Percentiles rank a stretch among this genome's conserved stretches.
phyloP scores from a whole-genome alignment of 495 filamentous ascomycete species.

The Penicillium macrosclerotiorum region DNA sequence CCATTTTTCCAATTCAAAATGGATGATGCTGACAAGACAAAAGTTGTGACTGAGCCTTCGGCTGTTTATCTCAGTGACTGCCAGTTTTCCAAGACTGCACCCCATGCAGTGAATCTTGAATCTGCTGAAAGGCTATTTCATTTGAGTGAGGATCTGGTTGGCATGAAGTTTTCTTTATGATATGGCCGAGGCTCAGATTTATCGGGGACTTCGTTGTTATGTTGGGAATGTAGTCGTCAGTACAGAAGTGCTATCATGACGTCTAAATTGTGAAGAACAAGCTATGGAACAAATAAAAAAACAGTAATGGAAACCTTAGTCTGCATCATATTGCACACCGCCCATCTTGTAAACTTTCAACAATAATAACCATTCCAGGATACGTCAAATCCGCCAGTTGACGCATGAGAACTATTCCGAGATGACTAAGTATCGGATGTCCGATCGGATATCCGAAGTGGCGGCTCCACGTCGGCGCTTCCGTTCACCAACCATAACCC shows the following conservation, averaged over 20 bases:
- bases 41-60: slow-evolving; percentile 14
- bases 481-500: slow-evolving; percentile 12
- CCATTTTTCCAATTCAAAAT: no score
- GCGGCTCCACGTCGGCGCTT: slow-evolving; percentile 13
- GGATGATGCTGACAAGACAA: no score
- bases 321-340: neutral
- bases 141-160: slow-evolving; percentile 51
- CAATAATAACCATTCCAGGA: neutral
- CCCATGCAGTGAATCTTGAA: slow-evolving; percentile 30
- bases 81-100: slow-evolving; percentile 17
- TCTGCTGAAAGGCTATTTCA: slow-evolving; percentile 42
- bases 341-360: neutral
- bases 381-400: neutral
- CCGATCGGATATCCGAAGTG: slow-evolving; percentile 28
- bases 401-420: slow-evolving; percentile 4
- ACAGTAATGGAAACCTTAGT: no score
- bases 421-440: slow-evolving; percentile 9
- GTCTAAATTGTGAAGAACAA: neutral
- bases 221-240: no score
- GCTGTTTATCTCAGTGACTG: slow-evolving; percentile 29
- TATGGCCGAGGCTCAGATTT: neutral
- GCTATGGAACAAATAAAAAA: no score
- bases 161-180: slow-evolving; percentile 26
- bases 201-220: slow-evolving; percentile 13
- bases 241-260: no score